Evolutionary conservation across 306 rosid genomes (phyloP), one percentile per base, ranked within the genome.

Genomic region (Cucurbita argyrosperma): DNA sequence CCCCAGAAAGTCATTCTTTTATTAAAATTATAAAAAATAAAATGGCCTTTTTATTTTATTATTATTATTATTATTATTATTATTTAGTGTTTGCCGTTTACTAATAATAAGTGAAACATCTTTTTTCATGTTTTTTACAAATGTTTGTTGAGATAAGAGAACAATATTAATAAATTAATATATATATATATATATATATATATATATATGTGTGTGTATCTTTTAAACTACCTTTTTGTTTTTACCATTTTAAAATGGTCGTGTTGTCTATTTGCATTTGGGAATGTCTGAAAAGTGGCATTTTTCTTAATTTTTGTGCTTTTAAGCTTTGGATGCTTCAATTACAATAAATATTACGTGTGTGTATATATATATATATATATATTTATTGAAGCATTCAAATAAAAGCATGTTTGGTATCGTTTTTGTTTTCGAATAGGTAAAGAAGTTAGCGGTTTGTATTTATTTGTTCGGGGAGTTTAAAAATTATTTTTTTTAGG

Each of bases 401-500:
- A 26, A 26, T 26, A 26, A 26, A 26, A 26, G 26, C 26, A 26
- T 26, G 26, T 26, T 26, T 26, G 26, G 26, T 26, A 26, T 26
- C 26, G 26, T 26, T 26, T 26, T 26, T 26, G 26, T 26, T 26
- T 26, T 26, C 26, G 26, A 26, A 26, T 26, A 26, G 26, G 26
- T 26, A 26, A 26, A 26, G 26, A 26, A 26, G 26, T 26, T 26
- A 26, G 26, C 26, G 26, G 26, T 26, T 26, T 26, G 26, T 26
- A 26, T 26, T 1, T 1, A 26, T 26, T 26, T 26, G 26, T 26
- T 26, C 26, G 26, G 26, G 26, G 2, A 26, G 26, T 26, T 26
- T 26, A 26, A 26, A 26, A 26, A 0, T 1, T 43, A 8, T 43
- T 43, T 2, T 2, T 42, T 43, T 45, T 4, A 93, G 98, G 76